Conservation (phyloP, 305 asterid species). For the Fraxinus xanthoxyloides region DNA sequence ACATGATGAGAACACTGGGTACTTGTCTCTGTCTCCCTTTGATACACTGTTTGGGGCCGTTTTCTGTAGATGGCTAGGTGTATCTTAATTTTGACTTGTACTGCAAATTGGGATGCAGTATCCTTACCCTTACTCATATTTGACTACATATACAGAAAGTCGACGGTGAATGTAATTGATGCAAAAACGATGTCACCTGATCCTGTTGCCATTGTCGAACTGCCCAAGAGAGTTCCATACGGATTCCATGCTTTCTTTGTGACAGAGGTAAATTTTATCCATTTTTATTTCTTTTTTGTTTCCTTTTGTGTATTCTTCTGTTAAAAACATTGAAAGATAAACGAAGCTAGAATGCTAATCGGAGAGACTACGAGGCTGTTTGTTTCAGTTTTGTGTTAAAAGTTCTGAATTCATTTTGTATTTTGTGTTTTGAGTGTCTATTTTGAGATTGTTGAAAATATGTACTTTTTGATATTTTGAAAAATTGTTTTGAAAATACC, state of each 20-base stretch:
- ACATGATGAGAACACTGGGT: slow-evolving; percentile 89
- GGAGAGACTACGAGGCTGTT: too few species aligned
- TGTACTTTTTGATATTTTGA: too few species aligned
- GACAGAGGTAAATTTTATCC: slow-evolving; percentile 57
- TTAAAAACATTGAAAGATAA: background rate
- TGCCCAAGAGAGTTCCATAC: slow-evolving; percentile 86
- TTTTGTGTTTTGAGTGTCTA: too few species aligned
- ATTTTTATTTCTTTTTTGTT: background rate
- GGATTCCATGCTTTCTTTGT: slow-evolving; percentile 98
- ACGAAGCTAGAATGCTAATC: background rate
- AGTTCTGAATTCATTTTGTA: too few species aligned
- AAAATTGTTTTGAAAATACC: too few species aligned
- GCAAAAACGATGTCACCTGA: slow-evolving; percentile 93
- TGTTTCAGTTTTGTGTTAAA: too few species aligned
- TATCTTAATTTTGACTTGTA: background rate
- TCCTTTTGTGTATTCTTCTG: background rate
- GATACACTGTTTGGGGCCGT: background rate
- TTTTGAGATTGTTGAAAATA: too few species aligned
- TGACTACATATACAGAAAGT: slow-evolving; percentile 53
- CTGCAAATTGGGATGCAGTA: background rate
- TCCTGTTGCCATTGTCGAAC: slow-evolving; percentile 81
- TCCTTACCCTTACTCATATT: background rate
- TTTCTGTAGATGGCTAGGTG: background rate
- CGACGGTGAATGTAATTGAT: slow-evolving; percentile 76
- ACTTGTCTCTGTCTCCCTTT: slow-evolving; percentile 26